Base-by-base conservation (phyloP, 768 basidiomycete species). In the Tephrocybe sp. region DNA sequence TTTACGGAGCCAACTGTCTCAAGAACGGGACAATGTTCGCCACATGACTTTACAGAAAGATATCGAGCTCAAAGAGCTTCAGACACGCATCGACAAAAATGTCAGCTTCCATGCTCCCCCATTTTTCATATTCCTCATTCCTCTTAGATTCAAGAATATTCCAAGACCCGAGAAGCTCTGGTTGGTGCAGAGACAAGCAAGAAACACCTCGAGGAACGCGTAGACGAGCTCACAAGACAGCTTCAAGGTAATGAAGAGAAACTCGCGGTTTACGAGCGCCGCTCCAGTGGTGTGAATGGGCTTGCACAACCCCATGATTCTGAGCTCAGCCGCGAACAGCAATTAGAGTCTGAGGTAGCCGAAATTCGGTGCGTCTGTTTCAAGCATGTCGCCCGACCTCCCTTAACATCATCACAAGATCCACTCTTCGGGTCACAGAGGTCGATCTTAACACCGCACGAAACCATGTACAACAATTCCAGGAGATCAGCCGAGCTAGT, bases 211-310 rank as follows among this genome's bases (percentile, higher is more conserved):
- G 84, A 91, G 62, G 82, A 87, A 54, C 83, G 85, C 22, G 74
- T 84, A 4, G 78, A 79, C 16, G 81, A 84, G 33, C 67, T 90
- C 25, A 67, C 65, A 16, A 74, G 70, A 27, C 84, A 88, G 53
- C 64, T 90, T 4, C 82, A 88, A 54, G 88, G 88, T 24, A 84
- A 83, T 48, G 80, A 84, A 39, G 91, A 93, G 73, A 94, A 93
- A 66, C 77, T 94, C 22, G 75, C 90, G 1, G 88, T 94, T 2
- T 94, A 91, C 57, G 91, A 94, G 61, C 81, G 89, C 30, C 75
- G 88, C 42, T 61, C 77, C 7, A 63, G 75, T 6, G 59, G 67
- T 3, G 59, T 61, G 4, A 53, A 56, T 38, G 68, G 70, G 18
- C 46, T 66, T 10, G 56, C 68, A 46, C 64, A 70, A 37, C 58